phyloP scores from a whole-genome alignment of 768 basidiomycete species.

The Pulveroboletus sp. region DNA sequence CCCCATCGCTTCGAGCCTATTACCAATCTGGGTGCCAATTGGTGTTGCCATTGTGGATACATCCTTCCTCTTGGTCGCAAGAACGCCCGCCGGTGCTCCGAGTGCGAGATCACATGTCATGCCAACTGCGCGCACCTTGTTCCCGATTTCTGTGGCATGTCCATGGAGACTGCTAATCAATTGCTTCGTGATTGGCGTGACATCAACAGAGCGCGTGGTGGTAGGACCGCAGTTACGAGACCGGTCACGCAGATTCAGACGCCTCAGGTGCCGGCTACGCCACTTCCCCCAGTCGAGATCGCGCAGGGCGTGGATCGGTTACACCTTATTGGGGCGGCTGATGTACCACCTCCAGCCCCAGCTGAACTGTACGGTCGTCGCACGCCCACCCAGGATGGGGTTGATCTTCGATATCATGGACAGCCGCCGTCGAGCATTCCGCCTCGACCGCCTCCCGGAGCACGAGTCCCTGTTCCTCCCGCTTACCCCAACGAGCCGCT shows the following conservation, averaged over 20 bases:
- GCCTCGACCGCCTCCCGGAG: conserved; percentile 37
- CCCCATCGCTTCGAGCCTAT: conserved; percentile 97
- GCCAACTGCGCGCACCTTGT: conserved; percentile 97
- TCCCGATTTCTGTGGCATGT: conserved; percentile 99
- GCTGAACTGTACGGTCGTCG: conserved; percentile 23
- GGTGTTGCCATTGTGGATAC: conserved; percentile 99
- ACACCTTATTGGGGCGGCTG: conserved; percentile 40
- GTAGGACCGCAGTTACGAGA: conserved; percentile 37
- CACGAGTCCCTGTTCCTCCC: conserved; percentile 34
- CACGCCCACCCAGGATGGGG: conserved; percentile 34
- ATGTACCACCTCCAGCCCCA: conserved; percentile 28
- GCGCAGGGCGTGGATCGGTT: conserved; percentile 44
- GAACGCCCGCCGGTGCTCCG: conserved; percentile 92
- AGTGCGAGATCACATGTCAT: conserved; percentile 96
- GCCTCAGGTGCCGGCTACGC: conserved; percentile 30
- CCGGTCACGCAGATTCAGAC: conserved; percentile 33
- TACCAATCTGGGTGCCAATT: conserved; percentile 95
- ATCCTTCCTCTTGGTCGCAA: conserved; percentile 96
- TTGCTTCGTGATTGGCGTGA: conserved; percentile 86
- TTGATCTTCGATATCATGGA: conserved; percentile 40
- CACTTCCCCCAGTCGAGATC: conserved; percentile 32
- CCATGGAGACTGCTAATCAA: conserved; percentile 97
- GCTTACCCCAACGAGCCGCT: conserved; percentile 34
- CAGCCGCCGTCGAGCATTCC: conserved; percentile 32
- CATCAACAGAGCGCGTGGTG: conserved; percentile 72